A percentile compares a stretch with the other conserved stretches of the same genome.
phyloP scores from a whole-genome alignment of 164 flowering plant genomes.

The Protea cynaroides region DNA sequence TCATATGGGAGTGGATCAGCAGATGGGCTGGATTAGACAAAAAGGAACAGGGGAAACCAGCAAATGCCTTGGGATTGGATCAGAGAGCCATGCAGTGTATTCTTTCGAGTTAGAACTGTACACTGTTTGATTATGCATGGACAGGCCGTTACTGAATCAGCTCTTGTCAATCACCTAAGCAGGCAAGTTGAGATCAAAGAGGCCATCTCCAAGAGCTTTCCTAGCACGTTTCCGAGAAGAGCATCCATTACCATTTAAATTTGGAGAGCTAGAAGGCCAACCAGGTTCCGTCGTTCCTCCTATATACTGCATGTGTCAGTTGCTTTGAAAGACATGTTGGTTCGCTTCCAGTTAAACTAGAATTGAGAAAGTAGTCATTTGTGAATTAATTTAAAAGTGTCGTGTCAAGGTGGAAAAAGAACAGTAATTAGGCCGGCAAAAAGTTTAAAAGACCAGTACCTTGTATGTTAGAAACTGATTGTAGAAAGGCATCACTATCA shows the following conservation, averaged over 20 bases:
- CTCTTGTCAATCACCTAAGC: constrained; percentile 45
- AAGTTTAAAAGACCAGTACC: constrained; percentile 3
- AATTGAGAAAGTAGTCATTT: constrained; percentile 4
- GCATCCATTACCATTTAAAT: constrained; percentile 25
- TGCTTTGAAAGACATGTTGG: constrained; percentile 14
- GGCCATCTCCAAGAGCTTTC: constrained; percentile 17
- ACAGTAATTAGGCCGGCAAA: neutral
- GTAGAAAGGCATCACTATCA: constrained; percentile 7
- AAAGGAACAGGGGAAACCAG: too few species aligned
- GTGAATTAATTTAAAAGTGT: neutral
- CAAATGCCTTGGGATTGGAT: too few species aligned
- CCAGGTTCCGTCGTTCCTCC: constrained; percentile 30
- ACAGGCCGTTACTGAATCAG: constrained; percentile 15
- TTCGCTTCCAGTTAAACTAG: constrained; percentile 15
- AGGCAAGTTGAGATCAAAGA: constrained; percentile 40
- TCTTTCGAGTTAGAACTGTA: constrained; percentile 46
- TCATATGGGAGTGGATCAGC: too few species aligned
- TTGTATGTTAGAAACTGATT: constrained; percentile 6
- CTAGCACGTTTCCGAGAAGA: constrained; percentile 32
- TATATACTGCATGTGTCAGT: constrained; percentile 22
- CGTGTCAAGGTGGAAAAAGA: neutral
- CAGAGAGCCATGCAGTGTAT: neutral
- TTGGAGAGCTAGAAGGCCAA: constrained; percentile 16
- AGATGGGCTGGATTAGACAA: too few species aligned
- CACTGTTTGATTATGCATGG: constrained; percentile 18